phyloP scores from a whole-genome alignment of 169 alveolate species.

The Perkinsus chesapeaki region DNA sequence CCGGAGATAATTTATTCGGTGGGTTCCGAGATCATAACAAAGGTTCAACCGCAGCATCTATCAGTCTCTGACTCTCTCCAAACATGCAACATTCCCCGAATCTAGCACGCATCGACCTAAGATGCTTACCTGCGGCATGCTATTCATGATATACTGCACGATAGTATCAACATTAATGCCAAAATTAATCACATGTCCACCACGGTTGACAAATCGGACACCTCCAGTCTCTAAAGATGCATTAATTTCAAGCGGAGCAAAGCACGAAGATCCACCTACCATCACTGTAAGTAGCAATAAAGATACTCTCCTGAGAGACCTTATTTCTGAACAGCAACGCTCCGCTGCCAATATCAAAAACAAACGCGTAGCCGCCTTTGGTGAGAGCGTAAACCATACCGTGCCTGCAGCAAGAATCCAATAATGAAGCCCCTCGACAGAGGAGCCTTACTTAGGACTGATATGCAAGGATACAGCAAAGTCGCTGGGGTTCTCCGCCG shows the following conservation, averaged over 20 bases:
- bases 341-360: constrained; percentile 50
- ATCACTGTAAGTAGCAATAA: constrained; percentile 35
- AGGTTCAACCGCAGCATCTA: background rate
- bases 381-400: constrained; percentile 59
- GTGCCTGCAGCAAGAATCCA: constrained; percentile 26
- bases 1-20: background rate
- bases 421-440: background rate
- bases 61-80: background rate
- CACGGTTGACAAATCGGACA: constrained; percentile 42
- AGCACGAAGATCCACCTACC: background rate
- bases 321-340: constrained; percentile 39
- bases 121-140: background rate
- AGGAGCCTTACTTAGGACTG: constrained; percentile 22
- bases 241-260: background rate
- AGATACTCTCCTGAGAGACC: constrained; percentile 39
- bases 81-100: background rate
- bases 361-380: constrained; percentile 58
- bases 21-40: background rate
- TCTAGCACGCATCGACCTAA: background rate
- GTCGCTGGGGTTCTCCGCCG: constrained; percentile 41
- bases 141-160: background rate
- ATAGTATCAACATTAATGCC: constrained; percentile 9
- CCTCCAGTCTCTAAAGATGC: constrained; percentile 37
- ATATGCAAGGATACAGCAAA: constrained; percentile 43
- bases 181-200: constrained; percentile 39